Percentiles rank a stretch among this genome's conserved stretches.
Evolutionary conservation across 805 yeast species (phyloP).

Genomic region (Hanseniaspora hatyaiensis): DNA sequence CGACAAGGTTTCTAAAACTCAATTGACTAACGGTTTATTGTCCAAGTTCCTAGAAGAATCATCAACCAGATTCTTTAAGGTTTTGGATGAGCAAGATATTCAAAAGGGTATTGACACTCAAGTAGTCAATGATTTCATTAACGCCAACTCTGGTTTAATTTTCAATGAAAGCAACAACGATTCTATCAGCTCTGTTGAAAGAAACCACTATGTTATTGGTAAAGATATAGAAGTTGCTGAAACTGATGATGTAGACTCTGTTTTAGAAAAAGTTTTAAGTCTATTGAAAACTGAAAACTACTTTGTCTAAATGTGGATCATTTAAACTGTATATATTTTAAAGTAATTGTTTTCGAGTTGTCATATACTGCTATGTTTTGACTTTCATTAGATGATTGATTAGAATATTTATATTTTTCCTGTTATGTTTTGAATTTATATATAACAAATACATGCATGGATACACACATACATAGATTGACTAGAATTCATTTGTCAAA

Average conservation of each 20-base stretch:
- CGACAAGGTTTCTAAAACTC: constrained; percentile 50
- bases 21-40: constrained; percentile 71
- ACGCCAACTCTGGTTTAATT: constrained; percentile 88
- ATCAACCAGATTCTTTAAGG: constrained; percentile 63
- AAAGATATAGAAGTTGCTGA: constrained; percentile 43
- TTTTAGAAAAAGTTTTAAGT: constrained; percentile 61
- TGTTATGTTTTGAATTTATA: no score
- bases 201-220: constrained; percentile 35
- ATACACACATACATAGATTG: no score
- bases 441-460: no score
- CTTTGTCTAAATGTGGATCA: constrained; percentile 38
- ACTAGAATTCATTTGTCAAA: no score
- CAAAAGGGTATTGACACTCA: constrained; percentile 27
- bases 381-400: no score
- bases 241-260: constrained; percentile 48
- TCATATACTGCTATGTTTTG: no score
- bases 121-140: constrained; percentile 30
- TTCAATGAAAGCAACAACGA: constrained; percentile 32
- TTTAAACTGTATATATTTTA: constrained; percentile 18
- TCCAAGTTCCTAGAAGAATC: constrained; percentile 81
- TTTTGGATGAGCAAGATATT: constrained; percentile 54
- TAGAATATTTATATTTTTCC: no score
- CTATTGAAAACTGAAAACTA: constrained; percentile 75
- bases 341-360: no score
- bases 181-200: constrained; percentile 17